These are phyloP conservation scores for Prunus dulcis DNA, from an alignment of 306 rosid species.

Conservation along the genomic window DNA sequence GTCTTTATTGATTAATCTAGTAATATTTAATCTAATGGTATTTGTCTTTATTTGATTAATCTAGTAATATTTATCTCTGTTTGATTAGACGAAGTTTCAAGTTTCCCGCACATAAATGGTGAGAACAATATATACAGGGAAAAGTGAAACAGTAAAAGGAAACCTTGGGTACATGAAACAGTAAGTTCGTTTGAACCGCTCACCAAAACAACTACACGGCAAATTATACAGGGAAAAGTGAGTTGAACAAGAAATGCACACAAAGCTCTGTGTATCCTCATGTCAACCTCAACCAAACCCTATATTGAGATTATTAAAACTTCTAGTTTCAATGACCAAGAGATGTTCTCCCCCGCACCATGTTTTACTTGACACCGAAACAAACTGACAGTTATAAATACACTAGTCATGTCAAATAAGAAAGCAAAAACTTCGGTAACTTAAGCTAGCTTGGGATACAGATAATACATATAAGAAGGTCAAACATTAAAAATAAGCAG, in stretches of 20 bases:
- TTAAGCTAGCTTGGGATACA: slow-evolving; percentile 4
- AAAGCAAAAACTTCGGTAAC: background rate
- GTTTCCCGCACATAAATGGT: too few relatives aligned
- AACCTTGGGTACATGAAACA: background rate
- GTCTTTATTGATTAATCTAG: too few relatives aligned
- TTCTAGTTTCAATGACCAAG: background rate
- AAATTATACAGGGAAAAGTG: background rate
- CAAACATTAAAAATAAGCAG: background rate
- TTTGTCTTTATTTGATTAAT: too few relatives aligned
- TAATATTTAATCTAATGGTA: too few relatives aligned
- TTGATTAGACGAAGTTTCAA: too few relatives aligned
- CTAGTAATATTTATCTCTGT: too few relatives aligned
- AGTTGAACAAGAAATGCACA: slow-evolving; percentile 5
- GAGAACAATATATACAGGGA: too few relatives aligned
- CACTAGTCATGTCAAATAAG: background rate
- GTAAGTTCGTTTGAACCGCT: background rate
- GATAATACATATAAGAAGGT: slow-evolving; percentile 2
- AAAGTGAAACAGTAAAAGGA: too few relatives aligned
- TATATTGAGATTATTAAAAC: background rate
- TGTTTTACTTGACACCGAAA: background rate
- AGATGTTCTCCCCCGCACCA: background rate
- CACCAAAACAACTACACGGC: background rate
- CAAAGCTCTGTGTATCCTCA: background rate
- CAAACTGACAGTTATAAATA: background rate
- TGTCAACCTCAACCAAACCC: background rate